Conservation (phyloP, 2,329 filamentous ascomycete genomes). For the Colletotrichum lini region DNA sequence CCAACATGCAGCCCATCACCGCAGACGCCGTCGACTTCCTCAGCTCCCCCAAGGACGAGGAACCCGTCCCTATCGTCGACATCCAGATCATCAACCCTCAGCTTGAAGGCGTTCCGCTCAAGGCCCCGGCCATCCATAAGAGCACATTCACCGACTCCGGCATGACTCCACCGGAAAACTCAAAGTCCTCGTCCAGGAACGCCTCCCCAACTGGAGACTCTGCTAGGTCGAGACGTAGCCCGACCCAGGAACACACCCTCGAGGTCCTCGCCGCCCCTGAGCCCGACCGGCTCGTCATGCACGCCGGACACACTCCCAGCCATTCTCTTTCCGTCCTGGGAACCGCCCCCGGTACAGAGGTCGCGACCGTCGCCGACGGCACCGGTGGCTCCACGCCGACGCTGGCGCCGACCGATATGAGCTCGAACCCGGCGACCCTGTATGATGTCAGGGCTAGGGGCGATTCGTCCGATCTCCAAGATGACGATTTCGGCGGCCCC, state of each 20-base stretch:
- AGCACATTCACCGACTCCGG: constrained; percentile 63
- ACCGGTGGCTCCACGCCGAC: constrained; percentile 56
- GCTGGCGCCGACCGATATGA: constrained; percentile 47
- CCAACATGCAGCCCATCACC: constrained; percentile 57
- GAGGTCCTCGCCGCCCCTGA: constrained; percentile 64
- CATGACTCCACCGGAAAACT: constrained; percentile 46
- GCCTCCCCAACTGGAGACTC: constrained; percentile 48
- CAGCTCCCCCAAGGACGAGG: constrained; percentile 50
- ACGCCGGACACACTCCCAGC: constrained; percentile 75
- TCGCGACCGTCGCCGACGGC: constrained; percentile 56
- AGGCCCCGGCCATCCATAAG: constrained; percentile 66
- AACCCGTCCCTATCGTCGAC: constrained; percentile 65
- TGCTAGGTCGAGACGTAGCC: constrained; percentile 46
- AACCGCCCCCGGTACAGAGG: constrained; percentile 59
- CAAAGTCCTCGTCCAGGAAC: constrained; percentile 48
- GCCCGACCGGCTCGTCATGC: constrained; percentile 69
- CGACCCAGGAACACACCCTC: constrained; percentile 60
- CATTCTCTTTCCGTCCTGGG: constrained; percentile 69
- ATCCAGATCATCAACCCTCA: constrained; percentile 71
- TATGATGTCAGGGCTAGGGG: constrained; percentile 33
- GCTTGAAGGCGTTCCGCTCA: constrained; percentile 72
- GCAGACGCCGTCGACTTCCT: constrained; percentile 55
- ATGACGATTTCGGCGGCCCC: constrained; percentile 36
- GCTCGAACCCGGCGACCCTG: constrained; percentile 35
- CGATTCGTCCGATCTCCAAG: constrained; percentile 37